phyloP scores from a whole-genome alignment of 495 filamentous ascomycete species.

The Aspergillus olivimuriae region DNA sequence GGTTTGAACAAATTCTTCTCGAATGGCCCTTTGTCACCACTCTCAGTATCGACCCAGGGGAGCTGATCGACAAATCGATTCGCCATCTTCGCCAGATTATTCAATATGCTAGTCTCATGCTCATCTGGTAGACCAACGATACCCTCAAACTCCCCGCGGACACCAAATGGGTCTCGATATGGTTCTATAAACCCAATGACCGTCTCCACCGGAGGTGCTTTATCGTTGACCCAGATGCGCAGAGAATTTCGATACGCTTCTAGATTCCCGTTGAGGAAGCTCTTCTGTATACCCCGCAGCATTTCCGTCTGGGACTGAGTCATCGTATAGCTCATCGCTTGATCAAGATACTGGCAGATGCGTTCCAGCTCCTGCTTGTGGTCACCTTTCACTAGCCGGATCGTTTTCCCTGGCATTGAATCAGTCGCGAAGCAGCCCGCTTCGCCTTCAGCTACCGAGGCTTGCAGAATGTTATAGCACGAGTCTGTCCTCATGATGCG shows the following conservation, averaged over 20 bases:
- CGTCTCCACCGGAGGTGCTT: conserved; percentile 32
- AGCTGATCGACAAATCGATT: conserved; percentile 27
- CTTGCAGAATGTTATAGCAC: conserved; percentile 22
- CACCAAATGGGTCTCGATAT: conserved; percentile 41
- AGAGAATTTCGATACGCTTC: conserved; percentile 30
- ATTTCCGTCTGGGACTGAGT: conserved; percentile 24
- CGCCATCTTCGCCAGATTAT: conserved; percentile 25
- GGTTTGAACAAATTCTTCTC: conserved; percentile 35
- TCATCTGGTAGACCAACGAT: conserved; percentile 37
- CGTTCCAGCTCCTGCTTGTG: conserved; percentile 18
- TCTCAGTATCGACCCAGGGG: conserved; percentile 25
- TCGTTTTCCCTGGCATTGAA: not conserved
- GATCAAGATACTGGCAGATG: conserved; percentile 11
- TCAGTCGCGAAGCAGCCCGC: not conserved
- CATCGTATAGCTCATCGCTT: conserved; percentile 22
- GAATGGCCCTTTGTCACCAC: conserved; percentile 37
- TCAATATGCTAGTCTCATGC: conserved; percentile 28
- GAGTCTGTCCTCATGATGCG: conserved; percentile 14
- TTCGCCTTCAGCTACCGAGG: conserved; percentile 15
- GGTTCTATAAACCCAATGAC: conserved; percentile 45
- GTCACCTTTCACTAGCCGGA: conserved; percentile 19
- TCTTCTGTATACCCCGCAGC: conserved; percentile 22
- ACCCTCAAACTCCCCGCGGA: conserved; percentile 41
- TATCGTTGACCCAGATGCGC: conserved; percentile 36
- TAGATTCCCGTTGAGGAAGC: conserved; percentile 31